A percentile compares a stretch with the other conserved stretches of the same genome.
phyloP scores from a whole-genome alignment of 345 rosid genomes.

The Dipteronia sinensis region DNA sequence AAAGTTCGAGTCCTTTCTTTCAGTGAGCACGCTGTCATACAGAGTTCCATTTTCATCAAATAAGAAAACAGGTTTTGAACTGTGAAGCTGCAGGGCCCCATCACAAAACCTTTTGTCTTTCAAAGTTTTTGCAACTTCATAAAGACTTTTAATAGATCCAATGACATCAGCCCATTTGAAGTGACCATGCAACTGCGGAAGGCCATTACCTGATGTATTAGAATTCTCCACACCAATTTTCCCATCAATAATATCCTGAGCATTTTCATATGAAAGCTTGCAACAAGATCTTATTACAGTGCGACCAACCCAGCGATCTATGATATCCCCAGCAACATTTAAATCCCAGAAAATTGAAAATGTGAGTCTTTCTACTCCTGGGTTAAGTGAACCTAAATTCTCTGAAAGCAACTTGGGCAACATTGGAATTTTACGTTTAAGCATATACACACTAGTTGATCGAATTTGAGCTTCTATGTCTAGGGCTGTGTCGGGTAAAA shows the following conservation, averaged over 20 bases:
- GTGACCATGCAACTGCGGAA: conserved; percentile 60
- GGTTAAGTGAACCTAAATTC: conserved; percentile 70
- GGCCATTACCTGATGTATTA: conserved; percentile 31
- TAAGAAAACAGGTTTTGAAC: conserved; percentile 48
- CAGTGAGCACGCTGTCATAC: conserved; percentile 51
- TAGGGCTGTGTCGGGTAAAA: conserved; percentile 70
- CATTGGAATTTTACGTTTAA: conserved; percentile 68
- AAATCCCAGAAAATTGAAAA: conserved; percentile 87
- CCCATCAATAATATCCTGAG: conserved; percentile 68
- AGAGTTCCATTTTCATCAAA: conserved; percentile 80
- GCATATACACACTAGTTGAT: conserved; percentile 81
- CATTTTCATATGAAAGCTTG: conserved; percentile 82
- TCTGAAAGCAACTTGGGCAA: conserved; percentile 78
- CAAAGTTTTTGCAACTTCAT: conserved; percentile 57
- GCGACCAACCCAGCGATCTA: conserved; percentile 80
- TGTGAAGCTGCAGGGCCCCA: conserved; percentile 81
- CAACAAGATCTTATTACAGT: conserved; percentile 79
- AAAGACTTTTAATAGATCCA: conserved; percentile 56
- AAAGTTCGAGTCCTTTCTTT: conserved; percentile 52
- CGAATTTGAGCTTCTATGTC: conserved; percentile 79
- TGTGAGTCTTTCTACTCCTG: conserved; percentile 83
- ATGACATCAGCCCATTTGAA: conserved; percentile 69
- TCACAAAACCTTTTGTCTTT: conserved; percentile 59
- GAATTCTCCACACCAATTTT: conserved; percentile 27
- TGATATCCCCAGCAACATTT: conserved; percentile 52